A percentile compares a stretch with the other conserved stretches of the same genome.
phyloP scores from a whole-genome alignment of 345 rosid genomes.

The Aegle marmelos region DNA sequence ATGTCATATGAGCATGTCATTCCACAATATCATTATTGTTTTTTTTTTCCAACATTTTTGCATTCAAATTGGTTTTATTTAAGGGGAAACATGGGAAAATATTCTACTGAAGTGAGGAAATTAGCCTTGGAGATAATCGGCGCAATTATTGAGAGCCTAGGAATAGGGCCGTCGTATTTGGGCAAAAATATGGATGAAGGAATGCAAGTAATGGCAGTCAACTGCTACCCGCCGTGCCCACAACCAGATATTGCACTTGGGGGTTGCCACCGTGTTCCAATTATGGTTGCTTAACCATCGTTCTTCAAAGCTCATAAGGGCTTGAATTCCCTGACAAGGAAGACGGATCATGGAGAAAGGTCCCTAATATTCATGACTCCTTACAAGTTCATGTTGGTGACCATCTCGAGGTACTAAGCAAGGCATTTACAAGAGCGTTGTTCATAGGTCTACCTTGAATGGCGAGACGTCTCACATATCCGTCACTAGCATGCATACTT shows the following conservation, averaged over 20 bases:
- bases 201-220: constrained; percentile 54
- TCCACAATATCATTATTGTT: not conserved
- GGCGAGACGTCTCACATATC: constrained; percentile 45
- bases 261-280: constrained; percentile 69
- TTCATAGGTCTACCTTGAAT: constrained; percentile 49
- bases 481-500: constrained; percentile 59
- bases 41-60: not conserved
- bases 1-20: not conserved
- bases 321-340: constrained; percentile 42
- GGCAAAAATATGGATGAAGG: constrained; percentile 43
- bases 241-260: constrained; percentile 40
- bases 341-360: constrained; percentile 41
- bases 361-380: constrained; percentile 46
- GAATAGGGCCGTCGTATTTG: constrained; percentile 41
- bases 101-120: constrained; percentile 33
- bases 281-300: constrained; percentile 55
- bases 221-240: constrained; percentile 66
- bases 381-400: constrained; percentile 68
- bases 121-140: constrained; percentile 44
- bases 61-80: not conserved
- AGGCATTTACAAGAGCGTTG: constrained; percentile 56
- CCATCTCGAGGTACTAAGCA: constrained; percentile 67
- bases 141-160: constrained; percentile 50
- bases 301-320: constrained; percentile 54
- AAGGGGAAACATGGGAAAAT: constrained; percentile 62